Conservation (phyloP, 139 green algal genomes). For the Closterium sp. region DNA sequence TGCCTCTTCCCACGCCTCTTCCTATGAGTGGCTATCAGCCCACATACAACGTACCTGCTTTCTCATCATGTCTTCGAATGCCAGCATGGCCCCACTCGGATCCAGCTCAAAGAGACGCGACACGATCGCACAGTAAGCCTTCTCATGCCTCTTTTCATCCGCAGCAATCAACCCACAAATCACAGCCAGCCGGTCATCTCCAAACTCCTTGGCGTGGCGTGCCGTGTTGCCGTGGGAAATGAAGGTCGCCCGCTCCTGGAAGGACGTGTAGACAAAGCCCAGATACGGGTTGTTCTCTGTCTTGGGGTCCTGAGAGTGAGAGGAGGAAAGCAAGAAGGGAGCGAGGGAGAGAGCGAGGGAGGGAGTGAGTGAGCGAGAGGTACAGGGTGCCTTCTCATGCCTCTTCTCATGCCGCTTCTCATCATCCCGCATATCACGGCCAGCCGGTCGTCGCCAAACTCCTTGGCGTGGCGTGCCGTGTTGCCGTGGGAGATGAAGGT, state of each 20-base stretch:
- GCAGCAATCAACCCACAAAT: conserved; percentile 88
- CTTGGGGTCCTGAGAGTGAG: conserved; percentile 52
- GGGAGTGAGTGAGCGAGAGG: neutral
- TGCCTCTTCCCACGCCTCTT: conserved; percentile 91
- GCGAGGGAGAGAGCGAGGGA: neutral
- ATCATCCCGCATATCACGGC: conserved; percentile 72
- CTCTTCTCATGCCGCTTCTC: no score
- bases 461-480: conserved; percentile 80
- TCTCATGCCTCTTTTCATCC: conserved; percentile 95
- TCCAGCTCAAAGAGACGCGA: conserved; percentile 87
- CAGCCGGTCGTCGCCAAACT: conserved; percentile 84
- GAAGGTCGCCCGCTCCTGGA: conserved; percentile 88
- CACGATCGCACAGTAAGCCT: conserved; percentile 87
- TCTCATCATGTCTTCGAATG: conserved; percentile 97
- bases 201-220: conserved; percentile 79
- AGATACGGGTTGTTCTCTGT: conserved; percentile 98
- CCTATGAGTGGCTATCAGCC: conserved; percentile 89
- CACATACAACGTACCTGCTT: conserved; percentile 85
- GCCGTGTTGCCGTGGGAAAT: conserved; percentile 96
- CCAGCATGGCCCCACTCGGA: conserved; percentile 80
- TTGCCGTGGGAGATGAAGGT: conserved; percentile 72
- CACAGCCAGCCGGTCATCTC: conserved; percentile 82
- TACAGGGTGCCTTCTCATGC: no score
- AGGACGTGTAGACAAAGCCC: conserved; percentile 98
- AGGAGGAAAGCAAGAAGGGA: neutral